Evolutionary conservation across 2,329 filamentous ascomycete genomes (phyloP).

Genomic region (Xylaria polymorpha): DNA sequence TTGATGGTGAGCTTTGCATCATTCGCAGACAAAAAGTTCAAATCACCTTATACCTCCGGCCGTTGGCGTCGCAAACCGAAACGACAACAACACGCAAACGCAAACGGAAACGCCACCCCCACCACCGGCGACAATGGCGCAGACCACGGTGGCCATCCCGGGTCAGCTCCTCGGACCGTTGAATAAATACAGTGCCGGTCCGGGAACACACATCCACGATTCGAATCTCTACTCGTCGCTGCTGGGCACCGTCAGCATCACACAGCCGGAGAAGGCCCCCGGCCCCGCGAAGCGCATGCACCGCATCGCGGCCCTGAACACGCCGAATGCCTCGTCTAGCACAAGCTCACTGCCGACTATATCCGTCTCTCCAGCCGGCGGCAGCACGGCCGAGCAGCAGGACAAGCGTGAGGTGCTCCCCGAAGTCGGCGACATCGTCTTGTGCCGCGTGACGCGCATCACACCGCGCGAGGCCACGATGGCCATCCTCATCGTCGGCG

Average conservation of each 20-base stretch:
- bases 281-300: constrained; percentile 69
- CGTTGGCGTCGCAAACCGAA: not conserved
- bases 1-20: too few species aligned
- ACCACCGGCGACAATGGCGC: constrained; percentile 39
- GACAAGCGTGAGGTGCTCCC: constrained; percentile 79
- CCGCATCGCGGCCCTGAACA: constrained; percentile 56
- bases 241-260: constrained; percentile 74
- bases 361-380: constrained; percentile 62
- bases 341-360: constrained; percentile 62
- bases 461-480: constrained; percentile 86
- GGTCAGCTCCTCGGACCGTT: constrained; percentile 81
- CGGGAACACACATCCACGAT: constrained; percentile 85
- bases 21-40: not conserved
- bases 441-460: constrained; percentile 87
- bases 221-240: constrained; percentile 84
- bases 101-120: not conserved
- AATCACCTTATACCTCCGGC: constrained; percentile 4
- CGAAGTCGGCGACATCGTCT: constrained; percentile 80
- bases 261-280: constrained; percentile 51
- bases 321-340: constrained; percentile 39
- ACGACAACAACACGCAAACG: not conserved
- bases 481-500: constrained; percentile 84
- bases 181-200: constrained; percentile 75
- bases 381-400: constrained; percentile 36
- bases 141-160: constrained; percentile 72